A percentile compares a stretch with the other conserved stretches of the same genome.
Conservation (phyloP, 768 basidiomycete genomes). For the Sutorius australiensis region DNA sequence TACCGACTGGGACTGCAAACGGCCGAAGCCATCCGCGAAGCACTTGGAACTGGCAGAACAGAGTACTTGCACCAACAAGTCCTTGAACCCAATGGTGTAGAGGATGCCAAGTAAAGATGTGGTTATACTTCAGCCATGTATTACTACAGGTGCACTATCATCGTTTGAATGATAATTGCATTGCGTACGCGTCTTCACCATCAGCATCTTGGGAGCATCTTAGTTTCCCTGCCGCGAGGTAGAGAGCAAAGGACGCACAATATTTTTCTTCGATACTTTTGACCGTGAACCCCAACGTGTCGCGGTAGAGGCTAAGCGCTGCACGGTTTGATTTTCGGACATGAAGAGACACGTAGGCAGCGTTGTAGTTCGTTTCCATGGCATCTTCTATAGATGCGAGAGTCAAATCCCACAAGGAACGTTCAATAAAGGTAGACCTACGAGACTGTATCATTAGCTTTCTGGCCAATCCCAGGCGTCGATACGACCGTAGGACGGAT, state of each 20-base stretch:
- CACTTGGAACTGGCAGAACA: constrained; percentile 32
- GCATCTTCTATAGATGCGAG: constrained; percentile 63
- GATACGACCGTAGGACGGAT: constrained; percentile 85
- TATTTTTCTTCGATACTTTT: constrained; percentile 85
- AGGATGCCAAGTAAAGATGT: neutral
- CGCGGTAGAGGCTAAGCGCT: constrained; percentile 82
- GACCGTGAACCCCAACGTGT: constrained; percentile 86
- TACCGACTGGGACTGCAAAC: constrained; percentile 76
- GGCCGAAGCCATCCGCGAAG: constrained; percentile 58
- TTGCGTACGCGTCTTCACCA: constrained; percentile 92
- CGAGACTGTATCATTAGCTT: constrained; percentile 92
- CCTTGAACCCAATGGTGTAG: neutral
- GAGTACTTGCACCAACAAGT: neutral
- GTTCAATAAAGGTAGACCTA: constrained; percentile 38
- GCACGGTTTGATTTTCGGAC: constrained; percentile 95
- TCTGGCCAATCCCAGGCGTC: constrained; percentile 90
- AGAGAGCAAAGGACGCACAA: constrained; percentile 53
- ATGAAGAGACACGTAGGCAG: constrained; percentile 81
- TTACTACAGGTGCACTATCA: constrained; percentile 7
- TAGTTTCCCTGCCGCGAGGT: constrained; percentile 2
- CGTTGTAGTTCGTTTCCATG: constrained; percentile 85
- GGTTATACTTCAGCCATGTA: constrained; percentile 2
- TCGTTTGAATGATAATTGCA: constrained; percentile 62
- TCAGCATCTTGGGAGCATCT: constrained; percentile 66
- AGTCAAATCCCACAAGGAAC: neutral